These are phyloP conservation scores for Aspergillus ellipticus DNA, from an alignment of 495 filamentous ascomycete species.

Conservation along the genomic window DNA sequence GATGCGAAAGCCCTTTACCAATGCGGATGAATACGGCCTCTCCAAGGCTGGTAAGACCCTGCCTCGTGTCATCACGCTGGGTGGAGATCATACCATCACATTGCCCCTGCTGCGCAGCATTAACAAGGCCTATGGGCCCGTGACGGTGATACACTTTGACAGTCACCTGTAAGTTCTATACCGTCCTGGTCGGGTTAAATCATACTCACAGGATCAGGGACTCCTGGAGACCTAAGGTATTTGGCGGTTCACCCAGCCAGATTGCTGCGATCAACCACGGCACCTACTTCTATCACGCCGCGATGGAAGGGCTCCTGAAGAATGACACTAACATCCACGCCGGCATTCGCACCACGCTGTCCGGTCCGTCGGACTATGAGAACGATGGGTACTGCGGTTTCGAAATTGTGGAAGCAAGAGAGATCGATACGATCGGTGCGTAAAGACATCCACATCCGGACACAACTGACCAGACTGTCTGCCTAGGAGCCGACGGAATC, in stretches of 20 bases:
- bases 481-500: slow-evolving; percentile 53
- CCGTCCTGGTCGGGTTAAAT: neutral
- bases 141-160: slow-evolving; percentile 72
- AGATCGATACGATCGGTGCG: slow-evolving; percentile 72
- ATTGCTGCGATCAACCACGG: slow-evolving; percentile 79
- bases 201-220: slow-evolving; percentile 36
- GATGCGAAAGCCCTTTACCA: slow-evolving; percentile 48
- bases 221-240: slow-evolving; percentile 67
- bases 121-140: slow-evolving; percentile 60
- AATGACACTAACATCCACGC: slow-evolving; percentile 85
- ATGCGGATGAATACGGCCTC: slow-evolving; percentile 44
- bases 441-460: neutral
- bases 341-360: slow-evolving; percentile 76
- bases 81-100: slow-evolving; percentile 64
- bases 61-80: slow-evolving; percentile 63
- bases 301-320: slow-evolving; percentile 67
- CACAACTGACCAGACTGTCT: neutral
- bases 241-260: slow-evolving; percentile 58
- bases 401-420: slow-evolving; percentile 72
- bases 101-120: slow-evolving; percentile 61
- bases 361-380: slow-evolving; percentile 67
- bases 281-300: slow-evolving; percentile 71
- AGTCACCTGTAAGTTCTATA: slow-evolving; percentile 52
- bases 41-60: slow-evolving; percentile 55
- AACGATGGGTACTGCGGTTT: slow-evolving; percentile 86